Base-by-base conservation (phyloP, 345 rosid species). In the Cardiospermum halicacabum region DNA sequence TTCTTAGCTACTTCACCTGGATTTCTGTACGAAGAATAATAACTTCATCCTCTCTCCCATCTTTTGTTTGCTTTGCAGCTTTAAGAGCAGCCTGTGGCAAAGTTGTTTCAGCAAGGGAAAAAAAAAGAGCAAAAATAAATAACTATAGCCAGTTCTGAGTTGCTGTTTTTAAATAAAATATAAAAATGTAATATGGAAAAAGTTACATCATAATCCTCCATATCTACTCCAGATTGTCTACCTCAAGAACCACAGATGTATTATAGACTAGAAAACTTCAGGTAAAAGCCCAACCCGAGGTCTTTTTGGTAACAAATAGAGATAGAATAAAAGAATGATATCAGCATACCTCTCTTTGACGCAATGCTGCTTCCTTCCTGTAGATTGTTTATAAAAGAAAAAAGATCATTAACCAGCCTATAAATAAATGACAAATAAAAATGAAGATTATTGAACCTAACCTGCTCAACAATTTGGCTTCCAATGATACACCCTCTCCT, bases 401-500 rank as follows among this genome's bases (percentile, higher is more conserved):
- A 47, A 61, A 53, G 4, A 36, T 40, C 16, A 64, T 25, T 18
- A 53, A 70, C 10, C 40, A 64, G 65, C 53, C 62, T 42, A 71
- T 43, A 40, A 68, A 60, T 58, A 32, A 56, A 54, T 58, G 25
- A 57, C 58, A 27, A 69, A 59, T 31, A 73, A 27, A 68, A 3
- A 40, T 40, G 32, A 61, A 72, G 66, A 71, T 49, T 36, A 69
- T 26, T 34, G 10, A 65, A 26, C 65, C 72, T 70, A 64, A 86
- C 98, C 98, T 84, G 84, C 83, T 91, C 79, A 94, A 73, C 73
- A 89, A 67, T 82, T 91, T 91, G 48, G 97, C 96, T 84, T 91
- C 99, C 56, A 94, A 76, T 56, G 99, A 94, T 48, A 85, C 88
- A 75, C 99, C 97, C 73, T 89, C 99, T 64, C 99, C 99, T 73